Evolutionary conservation across 2,329 filamentous ascomycete genomes (phyloP), one percentile per base, ranked within the genome.

Genomic region (Ophiostoma populinum): DNA sequence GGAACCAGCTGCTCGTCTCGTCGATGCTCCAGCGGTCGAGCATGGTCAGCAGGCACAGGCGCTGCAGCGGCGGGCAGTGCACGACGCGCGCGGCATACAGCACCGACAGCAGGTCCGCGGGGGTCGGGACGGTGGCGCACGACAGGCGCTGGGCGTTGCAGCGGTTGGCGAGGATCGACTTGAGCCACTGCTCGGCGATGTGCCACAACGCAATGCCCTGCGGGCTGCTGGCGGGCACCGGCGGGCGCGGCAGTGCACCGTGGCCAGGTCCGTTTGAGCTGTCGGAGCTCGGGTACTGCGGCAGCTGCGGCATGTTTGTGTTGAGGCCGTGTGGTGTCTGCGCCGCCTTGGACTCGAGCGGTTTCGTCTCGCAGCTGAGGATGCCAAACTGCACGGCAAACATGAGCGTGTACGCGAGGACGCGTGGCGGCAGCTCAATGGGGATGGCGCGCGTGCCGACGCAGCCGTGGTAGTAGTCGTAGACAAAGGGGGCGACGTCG

Each of bases 1-100:
- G 37, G 22, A 37, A 41, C 7, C 18, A 19, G n/a, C 17, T 27
- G 17, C 3, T 32, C 32, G 19, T 22, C 11, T 24, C 35, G 26
- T 39, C 33, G n/a, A 41, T n/a, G 4, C 16, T 35, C 42, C 42
- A 43, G 2, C 40, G 40, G 24, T 40, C 34, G 26, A 43, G 35
- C 22, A 43, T 22, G 15, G 40, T 42, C 4, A 38, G 35, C 34
- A 41, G 17, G 11, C 34, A 38, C 8, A 24, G 13, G 1, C 17
- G 30, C 13, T 41, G 22, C 13, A 44, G 24, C 13, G 25, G 21
- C 9, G 28, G 30, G 35, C 38, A 20, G 13, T 30, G 24, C 13
- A 41, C 32, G 16, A 30, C 19, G 7, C 42, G 41, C 5, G 37
- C 37, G 7, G 39, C 28, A 30, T 41, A 44, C 24, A 44, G 37